These are phyloP conservation scores for Akanthomyces dipterigenus DNA, from an alignment of 2,329 filamentous ascomycete genomes.

Conservation along the genomic window DNA sequence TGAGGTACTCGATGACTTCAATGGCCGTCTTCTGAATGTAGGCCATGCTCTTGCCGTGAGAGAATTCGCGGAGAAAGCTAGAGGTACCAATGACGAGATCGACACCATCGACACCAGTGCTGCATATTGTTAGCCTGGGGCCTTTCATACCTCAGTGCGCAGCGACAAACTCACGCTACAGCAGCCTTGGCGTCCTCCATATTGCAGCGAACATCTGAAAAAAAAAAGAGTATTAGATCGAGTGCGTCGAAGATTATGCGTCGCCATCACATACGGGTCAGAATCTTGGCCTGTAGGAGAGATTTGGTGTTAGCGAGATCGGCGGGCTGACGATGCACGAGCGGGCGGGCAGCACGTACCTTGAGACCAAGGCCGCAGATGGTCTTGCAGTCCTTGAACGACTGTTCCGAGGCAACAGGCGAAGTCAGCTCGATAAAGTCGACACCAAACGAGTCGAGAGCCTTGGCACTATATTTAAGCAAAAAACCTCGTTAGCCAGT, in stretches of 20 bases:
- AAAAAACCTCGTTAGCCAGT: conserved; percentile 35
- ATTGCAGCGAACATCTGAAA: conserved; percentile 48
- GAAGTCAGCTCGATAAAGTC: conserved; percentile 90
- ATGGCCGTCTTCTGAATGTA: conserved; percentile 69
- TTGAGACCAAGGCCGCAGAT: conserved; percentile 93
- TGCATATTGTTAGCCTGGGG: not conserved
- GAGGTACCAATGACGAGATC: conserved; percentile 83
- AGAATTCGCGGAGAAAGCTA: conserved; percentile 74
- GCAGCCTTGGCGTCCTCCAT: conserved; percentile 57
- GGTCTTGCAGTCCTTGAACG: conserved; percentile 75
- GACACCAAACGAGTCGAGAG: conserved; percentile 54
- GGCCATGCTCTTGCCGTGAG: conserved; percentile 83
- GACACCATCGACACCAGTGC: conserved; percentile 64
- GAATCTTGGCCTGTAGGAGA: conserved; percentile 50
- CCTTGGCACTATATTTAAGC: not conserved
- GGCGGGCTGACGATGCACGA: not conserved
- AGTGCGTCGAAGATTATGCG: not conserved
- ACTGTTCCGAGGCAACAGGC: conserved; percentile 80
- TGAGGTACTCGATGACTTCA: conserved; percentile 80
- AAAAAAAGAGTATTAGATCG: not conserved
- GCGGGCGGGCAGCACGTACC: conserved; percentile 32
- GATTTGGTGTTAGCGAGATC: not conserved
- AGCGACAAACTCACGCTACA: conserved; percentile 49
- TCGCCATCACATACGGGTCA: conserved; percentile 31
- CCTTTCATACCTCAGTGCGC: not conserved